phyloP scores from a whole-genome alignment of 2,329 filamentous ascomycete species.

The Aureobasidium sp. region DNA sequence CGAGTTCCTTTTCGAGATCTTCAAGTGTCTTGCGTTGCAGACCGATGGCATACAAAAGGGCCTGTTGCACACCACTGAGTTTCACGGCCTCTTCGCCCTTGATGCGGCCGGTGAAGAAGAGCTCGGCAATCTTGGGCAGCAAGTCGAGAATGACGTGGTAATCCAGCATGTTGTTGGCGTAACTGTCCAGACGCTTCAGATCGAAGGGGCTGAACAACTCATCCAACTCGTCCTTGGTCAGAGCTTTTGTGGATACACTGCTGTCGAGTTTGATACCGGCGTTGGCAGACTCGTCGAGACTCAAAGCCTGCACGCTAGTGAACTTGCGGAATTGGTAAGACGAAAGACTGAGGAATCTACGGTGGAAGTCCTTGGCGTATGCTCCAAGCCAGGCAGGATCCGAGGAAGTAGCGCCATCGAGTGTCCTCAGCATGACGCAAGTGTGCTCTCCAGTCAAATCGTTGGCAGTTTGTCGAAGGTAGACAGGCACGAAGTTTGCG shows the following conservation, averaged over 20 bases:
- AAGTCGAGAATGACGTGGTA: constrained; percentile 96
- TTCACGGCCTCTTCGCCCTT: constrained; percentile 46
- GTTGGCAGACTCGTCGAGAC: constrained; percentile 79
- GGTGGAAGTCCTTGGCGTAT: constrained; percentile 88
- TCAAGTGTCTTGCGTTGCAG: constrained; percentile 86
- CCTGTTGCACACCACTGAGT: constrained; percentile 75
- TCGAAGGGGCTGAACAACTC: constrained; percentile 79
- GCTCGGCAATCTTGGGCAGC: constrained; percentile 69
- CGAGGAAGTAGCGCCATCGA: constrained; percentile 52
- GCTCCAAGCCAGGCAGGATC: constrained; percentile 82
- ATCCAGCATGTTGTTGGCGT: constrained; percentile 94
- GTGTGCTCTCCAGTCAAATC: constrained; percentile 96
- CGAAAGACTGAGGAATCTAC: constrained; percentile 80
- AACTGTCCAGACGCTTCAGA: constrained; percentile 87
- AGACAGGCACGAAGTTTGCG: constrained; percentile 77
- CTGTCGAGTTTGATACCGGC: constrained; percentile 58
- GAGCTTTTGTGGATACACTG: constrained; percentile 43
- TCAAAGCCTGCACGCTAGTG: constrained; percentile 67
- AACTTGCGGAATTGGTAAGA: constrained; percentile 91
- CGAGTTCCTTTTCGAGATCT: constrained; percentile 69
- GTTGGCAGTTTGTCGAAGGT: constrained; percentile 90
- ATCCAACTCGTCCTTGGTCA: constrained; percentile 73
- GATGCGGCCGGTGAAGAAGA: constrained; percentile 80
- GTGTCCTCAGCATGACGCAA: constrained; percentile 88
- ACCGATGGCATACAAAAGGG: constrained; percentile 82